Percentiles rank a stretch among this genome's conserved stretches.
These are phyloP conservation scores for Fusarium subtropicale DNA, from an alignment of 2,329 filamentous ascomycete genomes.

Conservation along the genomic window DNA sequence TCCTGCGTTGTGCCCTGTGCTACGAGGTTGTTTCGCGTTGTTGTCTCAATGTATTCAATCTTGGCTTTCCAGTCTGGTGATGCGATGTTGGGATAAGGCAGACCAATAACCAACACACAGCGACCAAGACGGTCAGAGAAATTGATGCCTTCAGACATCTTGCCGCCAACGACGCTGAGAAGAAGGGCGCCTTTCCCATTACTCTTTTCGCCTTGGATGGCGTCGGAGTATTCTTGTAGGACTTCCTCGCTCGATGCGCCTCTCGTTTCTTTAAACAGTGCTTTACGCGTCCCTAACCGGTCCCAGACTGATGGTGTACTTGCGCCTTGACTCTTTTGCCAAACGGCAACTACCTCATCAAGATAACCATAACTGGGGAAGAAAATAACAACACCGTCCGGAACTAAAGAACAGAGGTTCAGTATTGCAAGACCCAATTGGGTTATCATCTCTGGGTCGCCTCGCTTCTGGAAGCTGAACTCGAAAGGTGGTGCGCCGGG, in stretches of 20 bases:
- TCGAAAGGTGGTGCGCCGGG: slow-evolving; percentile 71
- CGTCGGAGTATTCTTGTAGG: slow-evolving; percentile 76
- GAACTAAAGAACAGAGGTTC: slow-evolving; percentile 77
- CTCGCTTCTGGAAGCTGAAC: slow-evolving; percentile 86
- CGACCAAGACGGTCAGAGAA: slow-evolving; percentile 92
- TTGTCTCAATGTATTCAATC: slow-evolving; percentile 84
- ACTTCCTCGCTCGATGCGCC: slow-evolving; percentile 73
- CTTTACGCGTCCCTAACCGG: slow-evolving; percentile 68
- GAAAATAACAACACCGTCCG: slow-evolving; percentile 92
- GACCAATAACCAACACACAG: slow-evolving; percentile 88
- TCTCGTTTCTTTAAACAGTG: slow-evolving; percentile 70
- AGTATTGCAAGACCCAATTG: slow-evolving; percentile 81
- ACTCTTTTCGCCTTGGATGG: slow-evolving; percentile 65
- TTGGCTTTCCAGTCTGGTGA: slow-evolving; percentile 94
- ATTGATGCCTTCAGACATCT: slow-evolving; percentile 97
- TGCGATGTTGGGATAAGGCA: slow-evolving; percentile 92
- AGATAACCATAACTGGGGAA: slow-evolving; percentile 96
- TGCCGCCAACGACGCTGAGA: slow-evolving; percentile 91
- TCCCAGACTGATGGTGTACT: slow-evolving; percentile 66
- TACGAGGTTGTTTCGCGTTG: slow-evolving; percentile 55
- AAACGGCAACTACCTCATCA: slow-evolving; percentile 74
- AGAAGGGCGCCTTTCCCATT: slow-evolving; percentile 75
- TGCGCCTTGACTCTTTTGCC: slow-evolving; percentile 60
- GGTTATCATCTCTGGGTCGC: slow-evolving; percentile 74
- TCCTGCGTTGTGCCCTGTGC: slow-evolving; percentile 39